Evolutionary conservation across 2,329 filamentous ascomycete genomes (phyloP), one percentile per base, ranked within the genome.

Genomic region (Geosmithia flava): DNA sequence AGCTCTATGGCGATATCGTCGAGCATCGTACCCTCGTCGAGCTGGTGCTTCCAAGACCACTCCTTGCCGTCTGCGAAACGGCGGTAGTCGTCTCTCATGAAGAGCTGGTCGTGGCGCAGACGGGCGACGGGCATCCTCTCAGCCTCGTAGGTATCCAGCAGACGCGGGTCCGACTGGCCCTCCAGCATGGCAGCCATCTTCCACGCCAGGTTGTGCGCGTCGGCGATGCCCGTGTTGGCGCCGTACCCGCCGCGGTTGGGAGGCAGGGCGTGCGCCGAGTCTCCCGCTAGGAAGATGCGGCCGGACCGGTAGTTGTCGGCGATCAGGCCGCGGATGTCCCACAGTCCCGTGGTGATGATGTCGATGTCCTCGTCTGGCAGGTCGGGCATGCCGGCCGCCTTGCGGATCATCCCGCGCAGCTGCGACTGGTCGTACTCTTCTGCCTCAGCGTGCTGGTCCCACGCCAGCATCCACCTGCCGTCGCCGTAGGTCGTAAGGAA

Each of bases 161-260:
- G 47, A 0, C 42, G 49, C 3, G 50, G 30, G 0, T 23, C 49
- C 0, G 60, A 58, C 2, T 52, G 42, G 0, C 60, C 56, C 1
- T 50, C 54, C 0, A 67, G 20, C 0, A 68, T 63, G 1, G 56
- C 54, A 1, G 63, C 61, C 0, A 71, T 49, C 52, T 70, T 71
- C 68, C 68, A 70, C 1, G 64, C 61, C 1, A 72, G 57, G 40
- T 70, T 68, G 39, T 65, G 58, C 0, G 60, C 68, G 48, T 72
- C 68, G 10, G 59, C 55, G 13, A 66, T 59, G 1, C 58, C 63
- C 6, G 59, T 60, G 50, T 65, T 66, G 17, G 59, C 55, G 0
- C 63, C 62, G 2, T 60, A 58, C 1, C 60, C 63, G 51, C 46
- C 70, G 1, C 60, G 49, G 40, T 63, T 63, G 0, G 63, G 60